These are phyloP conservation scores for Chlorociboria aeruginascens DNA, from an alignment of 495 filamentous ascomycete species.

Conservation along the genomic window DNA sequence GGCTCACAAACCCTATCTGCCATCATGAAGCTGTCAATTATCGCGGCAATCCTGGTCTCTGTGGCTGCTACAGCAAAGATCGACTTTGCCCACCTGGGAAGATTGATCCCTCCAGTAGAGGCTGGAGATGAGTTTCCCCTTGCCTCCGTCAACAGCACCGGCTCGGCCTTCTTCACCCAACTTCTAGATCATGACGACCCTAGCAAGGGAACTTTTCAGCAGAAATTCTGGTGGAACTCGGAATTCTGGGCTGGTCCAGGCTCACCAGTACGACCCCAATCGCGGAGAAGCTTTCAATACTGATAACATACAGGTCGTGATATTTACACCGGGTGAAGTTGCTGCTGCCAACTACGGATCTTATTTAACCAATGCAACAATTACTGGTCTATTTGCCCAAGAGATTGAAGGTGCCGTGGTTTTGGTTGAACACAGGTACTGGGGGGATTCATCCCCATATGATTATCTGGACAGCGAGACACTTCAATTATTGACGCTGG, in stretches of 20 bases:
- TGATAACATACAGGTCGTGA: slow-evolving; percentile 28
- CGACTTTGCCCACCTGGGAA: slow-evolving; percentile 7
- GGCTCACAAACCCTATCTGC: background rate
- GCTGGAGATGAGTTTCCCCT: slow-evolving; percentile 1
- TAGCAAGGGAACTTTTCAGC: slow-evolving; percentile 39
- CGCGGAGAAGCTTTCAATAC: background rate
- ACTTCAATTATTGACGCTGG: slow-evolving; percentile 48
- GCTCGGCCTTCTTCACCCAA: slow-evolving; percentile 31
- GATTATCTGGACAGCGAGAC: slow-evolving; percentile 39
- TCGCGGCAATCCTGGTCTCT: slow-evolving; percentile 8
- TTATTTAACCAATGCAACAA: slow-evolving; percentile 36
- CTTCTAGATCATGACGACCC: slow-evolving; percentile 42
- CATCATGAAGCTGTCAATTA: slow-evolving; percentile 14
- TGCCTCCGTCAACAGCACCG: slow-evolving; percentile 2
- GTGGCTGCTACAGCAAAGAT: background rate
- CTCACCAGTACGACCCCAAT: slow-evolving; percentile 30
- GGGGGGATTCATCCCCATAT: slow-evolving; percentile 50
- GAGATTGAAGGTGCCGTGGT: slow-evolving; percentile 44
- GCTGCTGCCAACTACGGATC: slow-evolving; percentile 35
- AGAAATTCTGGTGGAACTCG: slow-evolving; percentile 39
- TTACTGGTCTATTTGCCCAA: slow-evolving; percentile 40
- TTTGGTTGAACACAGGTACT: slow-evolving; percentile 50
- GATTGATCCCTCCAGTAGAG: slow-evolving; percentile 12
- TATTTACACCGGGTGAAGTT: slow-evolving; percentile 49
- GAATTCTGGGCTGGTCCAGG: slow-evolving; percentile 40